Base-by-base conservation (phyloP, 495 filamentous ascomycete species). In the Aspergillus diversus region DNA sequence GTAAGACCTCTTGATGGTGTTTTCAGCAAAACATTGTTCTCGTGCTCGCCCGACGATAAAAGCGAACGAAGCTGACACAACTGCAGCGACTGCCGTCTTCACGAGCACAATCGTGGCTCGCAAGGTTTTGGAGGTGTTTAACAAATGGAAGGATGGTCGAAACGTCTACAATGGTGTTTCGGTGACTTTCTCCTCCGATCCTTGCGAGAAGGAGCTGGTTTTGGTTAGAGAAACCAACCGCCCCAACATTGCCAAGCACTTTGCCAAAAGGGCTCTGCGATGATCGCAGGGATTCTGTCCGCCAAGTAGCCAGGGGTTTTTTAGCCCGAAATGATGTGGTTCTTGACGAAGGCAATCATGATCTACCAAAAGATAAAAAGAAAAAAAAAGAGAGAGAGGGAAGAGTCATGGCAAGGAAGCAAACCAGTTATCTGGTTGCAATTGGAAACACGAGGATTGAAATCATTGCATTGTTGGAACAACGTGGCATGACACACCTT, bases 131-230 rank as follows among this genome's bases (percentile, higher is more conserved):
- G 67, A 75, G 17, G 51, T 62, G 12, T 73, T 75, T 61, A 63
- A 67, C 17, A 61, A 49, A 39, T 73, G 71, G 69, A 69, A 66
- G 35, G 54, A 61, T 12, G 66, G 51, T 17, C 67, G 65, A 21
- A 67, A 66, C 43, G 62, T 64, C 49, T 77, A 77, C 56, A 57
- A 58, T 43, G 72, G 65, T 33, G 68, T 77, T 37, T 69, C 64
- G 7, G 72, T 75, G 56, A 70, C 74, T 16, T 77, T 66, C 52
- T 75, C 74, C 27, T 68, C 71, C 49, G 74, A 77, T 51, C 74
- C 74, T 5, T 77, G 74, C 56, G 74, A 77, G 61, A 74, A 73
- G 63, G 69, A 74, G 52, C 48, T 77, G 33, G 61, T 60, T 17
- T 57, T 77, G 55, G 59, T 65, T 52, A 61, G 59, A 16, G 66